A percentile compares a stretch with the other conserved stretches of the same genome.
phyloP scores from a whole-genome alignment of 225 moss, liverwort and hornwort genomes.

The Ulota crispa region DNA sequence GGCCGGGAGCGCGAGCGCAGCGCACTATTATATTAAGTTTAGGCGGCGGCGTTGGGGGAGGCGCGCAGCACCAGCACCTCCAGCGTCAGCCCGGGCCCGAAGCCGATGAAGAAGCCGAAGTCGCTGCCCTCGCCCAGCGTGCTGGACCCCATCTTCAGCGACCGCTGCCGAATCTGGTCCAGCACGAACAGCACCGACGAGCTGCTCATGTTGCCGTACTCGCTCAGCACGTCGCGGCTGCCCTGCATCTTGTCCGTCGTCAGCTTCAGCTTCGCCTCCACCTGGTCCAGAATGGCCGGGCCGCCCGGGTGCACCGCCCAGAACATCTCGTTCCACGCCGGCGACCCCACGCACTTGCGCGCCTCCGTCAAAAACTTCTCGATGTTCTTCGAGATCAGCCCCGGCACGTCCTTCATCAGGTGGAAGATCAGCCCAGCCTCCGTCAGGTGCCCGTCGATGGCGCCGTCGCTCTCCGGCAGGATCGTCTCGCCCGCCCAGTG shows the following conservation, averaged over 20 bases:
- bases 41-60: neutral
- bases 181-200: constrained; percentile 52
- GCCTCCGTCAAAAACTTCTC: constrained; percentile 49
- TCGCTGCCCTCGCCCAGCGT: constrained; percentile 16
- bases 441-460: constrained; percentile 52
- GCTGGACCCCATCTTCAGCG: neutral
- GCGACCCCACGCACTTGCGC: constrained; percentile 31
- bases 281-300: constrained; percentile 51
- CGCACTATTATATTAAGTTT: too few relatives aligned
- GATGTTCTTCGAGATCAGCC: constrained; percentile 56
- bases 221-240: constrained; percentile 35
- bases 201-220: constrained; percentile 57
- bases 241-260: constrained; percentile 35
- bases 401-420: constrained; percentile 56
- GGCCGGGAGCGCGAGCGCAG: too few relatives aligned
- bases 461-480: constrained; percentile 53
- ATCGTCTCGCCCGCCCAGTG: constrained; percentile 46
- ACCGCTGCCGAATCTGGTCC: constrained; percentile 38
- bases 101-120: constrained; percentile 28
- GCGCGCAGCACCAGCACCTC: constrained; percentile 37
- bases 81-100: constrained; percentile 28
- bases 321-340: constrained; percentile 53
- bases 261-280: constrained; percentile 46
- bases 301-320: constrained; percentile 57
- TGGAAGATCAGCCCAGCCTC: constrained; percentile 58